A percentile compares a stretch with the other conserved stretches of the same genome.
These are phyloP conservation scores for Mrakia blollopis DNA, from an alignment of 768 basidiomycete species.

Conservation along the genomic window DNA sequence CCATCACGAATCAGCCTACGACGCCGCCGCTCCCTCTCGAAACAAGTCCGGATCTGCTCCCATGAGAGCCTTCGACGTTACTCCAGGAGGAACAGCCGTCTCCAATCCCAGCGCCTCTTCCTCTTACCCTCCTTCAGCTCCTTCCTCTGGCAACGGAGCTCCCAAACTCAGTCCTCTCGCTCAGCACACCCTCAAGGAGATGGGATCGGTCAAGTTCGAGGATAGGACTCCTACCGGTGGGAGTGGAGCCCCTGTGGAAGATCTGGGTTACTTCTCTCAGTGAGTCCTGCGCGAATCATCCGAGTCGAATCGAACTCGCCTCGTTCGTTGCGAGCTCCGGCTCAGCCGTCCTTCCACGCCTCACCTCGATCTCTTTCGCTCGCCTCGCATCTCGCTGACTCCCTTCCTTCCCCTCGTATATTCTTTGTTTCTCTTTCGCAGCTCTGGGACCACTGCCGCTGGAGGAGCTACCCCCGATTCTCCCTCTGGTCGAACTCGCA, in stretches of 20 bases:
- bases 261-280: conserved; percentile 8
- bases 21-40: conserved; percentile 84
- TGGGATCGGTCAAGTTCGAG: conserved; percentile 26
- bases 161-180: conserved; percentile 21
- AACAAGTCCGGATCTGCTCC: conserved; percentile 62
- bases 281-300: background rate
- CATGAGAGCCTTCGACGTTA: conserved; percentile 59
- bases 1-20: conserved; percentile 88
- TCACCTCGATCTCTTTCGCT: background rate
- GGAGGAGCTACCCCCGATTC: background rate
- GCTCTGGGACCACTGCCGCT: background rate
- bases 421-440: background rate
- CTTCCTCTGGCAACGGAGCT: background rate
- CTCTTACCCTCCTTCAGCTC: background rate
- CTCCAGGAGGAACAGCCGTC: background rate
- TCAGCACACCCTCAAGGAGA: conserved; percentile 20
- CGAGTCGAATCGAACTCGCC: background rate
- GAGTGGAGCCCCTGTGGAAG: background rate
- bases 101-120: background rate
- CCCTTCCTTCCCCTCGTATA: background rate
- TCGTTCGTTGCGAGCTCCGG: background rate
- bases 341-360: background rate
- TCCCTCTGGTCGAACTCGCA: background rate
- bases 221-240: conserved; percentile 4
- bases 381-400: background rate